These are phyloP conservation scores for Xylaria palmicola DNA, from an alignment of 495 filamentous ascomycete species.

Conservation along the genomic window DNA sequence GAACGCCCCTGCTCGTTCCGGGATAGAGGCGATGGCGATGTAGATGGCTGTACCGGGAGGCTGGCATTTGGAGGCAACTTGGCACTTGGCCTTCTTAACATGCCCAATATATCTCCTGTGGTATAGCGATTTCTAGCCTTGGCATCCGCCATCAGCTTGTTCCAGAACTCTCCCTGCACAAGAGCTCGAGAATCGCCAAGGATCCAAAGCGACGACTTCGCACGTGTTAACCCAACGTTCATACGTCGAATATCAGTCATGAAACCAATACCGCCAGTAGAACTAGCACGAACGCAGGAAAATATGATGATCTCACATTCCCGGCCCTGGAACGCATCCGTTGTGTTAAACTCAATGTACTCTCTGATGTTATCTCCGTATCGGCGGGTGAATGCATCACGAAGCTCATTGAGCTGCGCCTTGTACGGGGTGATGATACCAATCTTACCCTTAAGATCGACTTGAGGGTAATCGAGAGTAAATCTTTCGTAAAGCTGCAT, in stretches of 20 bases:
- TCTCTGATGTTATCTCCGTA: slow-evolving; percentile 76
- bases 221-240: slow-evolving; percentile 97
- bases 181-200: slow-evolving; percentile 86
- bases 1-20: neutral
- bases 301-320: slow-evolving; percentile 99
- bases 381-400: slow-evolving; percentile 61
- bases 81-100: slow-evolving; percentile 40
- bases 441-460: slow-evolving; percentile 77
- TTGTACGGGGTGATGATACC: slow-evolving; percentile 98
- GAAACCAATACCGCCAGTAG: slow-evolving; percentile 92
- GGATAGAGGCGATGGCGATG: slow-evolving; percentile 5
- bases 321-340: slow-evolving; percentile 94
- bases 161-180: slow-evolving; percentile 86
- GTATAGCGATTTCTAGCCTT: slow-evolving; percentile 73
- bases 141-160: slow-evolving; percentile 76
- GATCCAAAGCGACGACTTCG: slow-evolving; percentile 93
- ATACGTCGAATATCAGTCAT: slow-evolving; percentile 97
- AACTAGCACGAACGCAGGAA: slow-evolving; percentile 90
- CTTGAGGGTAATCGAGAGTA: slow-evolving; percentile 62
- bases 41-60: neutral
- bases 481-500: slow-evolving; percentile 80
- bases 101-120: slow-evolving; percentile 56
- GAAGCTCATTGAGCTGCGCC: slow-evolving; percentile 80
- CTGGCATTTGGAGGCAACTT: slow-evolving; percentile 21
- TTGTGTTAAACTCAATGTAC: slow-evolving; percentile 93